A percentile compares a stretch with the other conserved stretches of the same genome.
phyloP scores from a whole-genome alignment of 805 yeast genomes.

The Spathaspora passalidarum region DNA sequence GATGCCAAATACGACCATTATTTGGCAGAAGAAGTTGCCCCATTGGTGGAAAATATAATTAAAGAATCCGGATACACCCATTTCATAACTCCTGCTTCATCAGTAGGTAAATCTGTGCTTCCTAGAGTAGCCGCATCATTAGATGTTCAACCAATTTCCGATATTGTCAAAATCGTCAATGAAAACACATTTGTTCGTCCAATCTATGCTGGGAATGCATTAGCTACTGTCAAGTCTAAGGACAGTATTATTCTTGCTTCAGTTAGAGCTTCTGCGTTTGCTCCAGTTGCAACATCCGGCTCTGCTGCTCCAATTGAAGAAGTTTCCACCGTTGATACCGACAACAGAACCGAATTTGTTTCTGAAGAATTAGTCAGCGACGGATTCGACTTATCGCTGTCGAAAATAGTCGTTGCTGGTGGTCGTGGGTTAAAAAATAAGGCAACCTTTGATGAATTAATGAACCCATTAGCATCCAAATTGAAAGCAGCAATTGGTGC shows the following conservation, averaged over 20 bases:
- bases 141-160: slow-evolving; percentile 86
- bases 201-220: slow-evolving; percentile 93
- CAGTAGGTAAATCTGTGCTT: slow-evolving; percentile 80
- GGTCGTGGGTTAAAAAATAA: slow-evolving; percentile 92
- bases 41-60: slow-evolving; percentile 53
- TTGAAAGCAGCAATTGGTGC: slow-evolving; percentile 95
- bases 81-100: slow-evolving; percentile 77
- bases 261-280: slow-evolving; percentile 82
- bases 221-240: slow-evolving; percentile 70
- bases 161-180: slow-evolving; percentile 64
- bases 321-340: slow-evolving; percentile 35
- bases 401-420: slow-evolving; percentile 80
- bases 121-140: slow-evolving; percentile 86
- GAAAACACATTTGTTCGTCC: slow-evolving; percentile 83
- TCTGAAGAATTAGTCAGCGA: slow-evolving; percentile 74
- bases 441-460: slow-evolving; percentile 73
- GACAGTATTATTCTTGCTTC: slow-evolving; percentile 70
- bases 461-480: slow-evolving; percentile 81
- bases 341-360: slow-evolving; percentile 57
- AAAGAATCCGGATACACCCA: slow-evolving; percentile 50
- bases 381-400: slow-evolving; percentile 89
- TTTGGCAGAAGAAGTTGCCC: slow-evolving; percentile 78
- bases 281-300: slow-evolving; percentile 29
- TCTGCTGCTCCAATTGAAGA: slow-evolving; percentile 48
- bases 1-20: slow-evolving; percentile 61